Evolutionary conservation across 345 rosid species (phyloP), one percentile per base, ranked within the genome.

Genomic region (Bruguiera gymnorhiza): DNA sequence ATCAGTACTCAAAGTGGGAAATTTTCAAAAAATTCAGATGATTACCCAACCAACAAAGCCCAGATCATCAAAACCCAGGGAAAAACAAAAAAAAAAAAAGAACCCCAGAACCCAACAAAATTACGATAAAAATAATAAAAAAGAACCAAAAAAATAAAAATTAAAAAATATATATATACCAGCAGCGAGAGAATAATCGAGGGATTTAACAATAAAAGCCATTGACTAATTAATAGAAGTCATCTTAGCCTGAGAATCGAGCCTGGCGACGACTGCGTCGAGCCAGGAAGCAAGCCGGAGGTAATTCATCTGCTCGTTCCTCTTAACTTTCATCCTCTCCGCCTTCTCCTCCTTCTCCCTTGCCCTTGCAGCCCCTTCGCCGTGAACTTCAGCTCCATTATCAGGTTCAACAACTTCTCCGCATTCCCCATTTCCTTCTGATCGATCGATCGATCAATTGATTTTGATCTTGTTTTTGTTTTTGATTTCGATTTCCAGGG

Each of bases 291-390:
- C 79, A 55, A 95, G 93, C 53, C 97, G 87, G 21, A 95, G 95
- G 74, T 90, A 95, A 76, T 95, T 95, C 99, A 95, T 88, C 91
- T 92, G 99, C 87, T 95, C 99, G 72, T 86, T 86, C 26, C 97
- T 86, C 81, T 95, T 92, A 37, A 92, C 93, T 82, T 92, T 95
- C 70, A 95, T 73, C 70, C 92, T 92, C 87, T 92, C 99, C n/a
- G 92, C 69, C 50, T 95, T 95, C 92, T 92, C 99, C 10, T 92
- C 97, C 86, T 95, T 95, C 90, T 75, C 24, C 93, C 75, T 72
- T 95, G 97, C 60, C 97, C 80, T 68, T 95, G 99, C 76, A 95
- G 88, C 70, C 96, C 87, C 72, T 95, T 95, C 2, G 99, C 79
- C 46, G 97, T 91, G 84, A 95, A 89, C 39, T 95, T 95, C 77